phyloP scores from a whole-genome alignment of 176 grass and related monocot genomes.

The Paspalum vaginatum region DNA sequence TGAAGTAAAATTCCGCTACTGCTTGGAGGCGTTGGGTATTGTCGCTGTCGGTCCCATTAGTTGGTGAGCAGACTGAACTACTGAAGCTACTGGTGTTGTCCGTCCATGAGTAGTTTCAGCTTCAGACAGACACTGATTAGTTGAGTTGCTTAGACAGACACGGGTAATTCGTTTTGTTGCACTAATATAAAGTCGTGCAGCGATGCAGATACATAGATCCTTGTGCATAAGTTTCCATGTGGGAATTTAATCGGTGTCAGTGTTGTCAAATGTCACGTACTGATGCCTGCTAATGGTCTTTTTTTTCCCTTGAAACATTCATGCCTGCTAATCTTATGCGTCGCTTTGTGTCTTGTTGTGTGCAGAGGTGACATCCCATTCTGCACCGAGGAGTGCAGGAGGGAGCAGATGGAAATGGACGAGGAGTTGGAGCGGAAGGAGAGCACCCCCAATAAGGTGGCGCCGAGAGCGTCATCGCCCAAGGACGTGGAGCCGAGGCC shows the following conservation, averaged over 20 bases:
- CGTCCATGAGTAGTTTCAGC: not conserved
- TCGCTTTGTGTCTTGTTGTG: not conserved
- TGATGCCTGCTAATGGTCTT: too few relatives aligned
- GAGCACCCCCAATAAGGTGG: conserved; percentile 44
- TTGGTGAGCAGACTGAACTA: not conserved
- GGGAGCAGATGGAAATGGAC: conserved; percentile 71
- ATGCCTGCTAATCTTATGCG: not conserved
- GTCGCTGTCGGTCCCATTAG: not conserved
- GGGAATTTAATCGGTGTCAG: not conserved
- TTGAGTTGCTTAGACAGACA: not conserved
- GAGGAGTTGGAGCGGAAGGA: conserved; percentile 56
- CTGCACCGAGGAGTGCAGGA: conserved; percentile 73
- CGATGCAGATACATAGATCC: not conserved
- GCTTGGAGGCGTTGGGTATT: not conserved
- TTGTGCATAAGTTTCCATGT: not conserved
- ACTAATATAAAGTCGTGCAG: not conserved
- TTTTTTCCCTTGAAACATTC: too few relatives aligned
- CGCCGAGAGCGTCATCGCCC: conserved; percentile 5
- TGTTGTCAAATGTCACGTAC: not conserved
- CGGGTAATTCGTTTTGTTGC: not conserved
- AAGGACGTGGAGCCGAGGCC: conserved; percentile 48
- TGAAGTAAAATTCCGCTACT: not conserved
- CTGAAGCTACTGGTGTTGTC: not conserved
- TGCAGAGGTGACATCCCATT: conserved; percentile 71
- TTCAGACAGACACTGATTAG: not conserved